Conservation (phyloP, 768 basidiomycete species). For the Tulasnella sp. region DNA sequence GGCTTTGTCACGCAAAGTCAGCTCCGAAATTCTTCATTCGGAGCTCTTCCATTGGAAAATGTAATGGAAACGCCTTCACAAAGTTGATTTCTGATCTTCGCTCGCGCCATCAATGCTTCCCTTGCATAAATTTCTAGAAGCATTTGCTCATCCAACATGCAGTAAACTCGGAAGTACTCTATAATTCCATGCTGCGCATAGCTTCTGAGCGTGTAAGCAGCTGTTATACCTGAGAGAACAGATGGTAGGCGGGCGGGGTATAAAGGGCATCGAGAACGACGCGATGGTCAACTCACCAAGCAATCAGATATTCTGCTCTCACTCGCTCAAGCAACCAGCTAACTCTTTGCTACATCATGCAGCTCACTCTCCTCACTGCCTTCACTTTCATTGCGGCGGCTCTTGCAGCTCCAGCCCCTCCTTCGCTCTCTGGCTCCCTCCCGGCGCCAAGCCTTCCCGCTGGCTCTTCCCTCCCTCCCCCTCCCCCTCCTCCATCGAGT, state of each 20-base stretch:
- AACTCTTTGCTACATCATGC: neutral
- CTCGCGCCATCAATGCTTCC: neutral
- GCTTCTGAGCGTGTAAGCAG: neutral
- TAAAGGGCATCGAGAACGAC: neutral
- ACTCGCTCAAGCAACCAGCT: neutral
- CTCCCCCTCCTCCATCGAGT: neutral
- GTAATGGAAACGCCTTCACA: neutral
- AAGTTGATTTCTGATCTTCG: neutral
- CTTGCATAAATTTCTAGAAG: neutral
- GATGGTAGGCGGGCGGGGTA: neutral
- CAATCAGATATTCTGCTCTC: neutral
- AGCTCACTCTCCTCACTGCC: neutral
- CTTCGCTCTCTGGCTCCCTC: neutral
- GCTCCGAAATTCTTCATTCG: neutral
- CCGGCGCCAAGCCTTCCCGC: neutral
- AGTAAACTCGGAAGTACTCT: neutral
- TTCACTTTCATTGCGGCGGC: neutral
- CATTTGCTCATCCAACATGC: neutral
- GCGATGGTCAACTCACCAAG: neutral
- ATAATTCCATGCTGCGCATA: neutral
- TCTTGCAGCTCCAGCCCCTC: conserved; percentile 1
- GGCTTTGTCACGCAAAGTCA: neutral
- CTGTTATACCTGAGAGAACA: neutral
- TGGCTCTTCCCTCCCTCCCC: neutral
- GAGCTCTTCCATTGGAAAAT: neutral